phyloP scores from a whole-genome alignment of 2,329 filamentous ascomycete species.

The Volutella citrinella region DNA sequence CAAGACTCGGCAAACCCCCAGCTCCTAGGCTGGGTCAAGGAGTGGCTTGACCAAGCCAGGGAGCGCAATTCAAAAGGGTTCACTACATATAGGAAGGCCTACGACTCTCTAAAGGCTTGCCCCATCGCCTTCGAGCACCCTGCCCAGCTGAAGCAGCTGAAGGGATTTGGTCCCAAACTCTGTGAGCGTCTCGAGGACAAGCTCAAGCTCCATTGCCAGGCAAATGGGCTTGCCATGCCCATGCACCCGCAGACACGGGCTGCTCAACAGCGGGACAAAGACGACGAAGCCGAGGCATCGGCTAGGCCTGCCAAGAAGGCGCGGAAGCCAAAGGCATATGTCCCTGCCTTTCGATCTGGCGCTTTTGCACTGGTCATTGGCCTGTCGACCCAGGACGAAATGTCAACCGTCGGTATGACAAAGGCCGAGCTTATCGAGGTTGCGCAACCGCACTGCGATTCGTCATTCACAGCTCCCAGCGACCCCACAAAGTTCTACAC shows the following conservation, averaged over 20 bases:
- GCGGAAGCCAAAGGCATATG: slow-evolving; percentile 63
- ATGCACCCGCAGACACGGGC: slow-evolving; percentile 48
- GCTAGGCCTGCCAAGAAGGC: slow-evolving; percentile 52
- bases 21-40: slow-evolving; percentile 70
- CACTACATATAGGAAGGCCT: slow-evolving; percentile 72
- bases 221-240: slow-evolving; percentile 68
- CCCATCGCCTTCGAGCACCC: slow-evolving; percentile 70
- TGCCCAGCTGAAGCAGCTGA: slow-evolving; percentile 68
- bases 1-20: slow-evolving; percentile 64
- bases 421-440: slow-evolving; percentile 66
- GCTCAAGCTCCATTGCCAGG: slow-evolving; percentile 57
- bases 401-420: slow-evolving; percentile 52
- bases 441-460: slow-evolving; percentile 69
- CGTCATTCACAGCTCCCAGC: slow-evolving; percentile 66
- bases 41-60: slow-evolving; percentile 69
- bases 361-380: slow-evolving; percentile 70
- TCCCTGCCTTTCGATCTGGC: slow-evolving; percentile 70
- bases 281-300: slow-evolving; percentile 33
- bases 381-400: slow-evolving; percentile 57
- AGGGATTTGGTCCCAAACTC: slow-evolving; percentile 69
- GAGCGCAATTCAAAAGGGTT: slow-evolving; percentile 69
- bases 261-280: slow-evolving; percentile 31
- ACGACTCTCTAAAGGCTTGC: slow-evolving; percentile 72
- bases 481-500: slow-evolving; percentile 72
- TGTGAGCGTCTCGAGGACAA: slow-evolving; percentile 66